A percentile compares a stretch with the other conserved stretches of the same genome.
Conservation (phyloP, 495 filamentous ascomycete genomes). For the Cercophora scortea region DNA sequence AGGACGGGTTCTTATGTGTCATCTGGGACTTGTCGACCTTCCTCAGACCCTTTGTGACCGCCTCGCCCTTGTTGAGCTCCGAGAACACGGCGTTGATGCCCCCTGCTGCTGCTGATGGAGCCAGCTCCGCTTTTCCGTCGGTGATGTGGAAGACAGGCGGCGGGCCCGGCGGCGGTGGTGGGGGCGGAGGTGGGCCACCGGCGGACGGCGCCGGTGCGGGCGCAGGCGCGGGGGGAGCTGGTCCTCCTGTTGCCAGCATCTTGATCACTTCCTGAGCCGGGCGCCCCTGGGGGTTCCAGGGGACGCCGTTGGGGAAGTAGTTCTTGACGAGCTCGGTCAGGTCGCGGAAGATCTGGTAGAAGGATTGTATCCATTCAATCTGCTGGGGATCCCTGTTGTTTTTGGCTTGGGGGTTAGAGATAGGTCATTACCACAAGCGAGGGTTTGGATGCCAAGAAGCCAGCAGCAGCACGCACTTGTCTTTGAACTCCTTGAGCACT, state of each 20-base stretch:
- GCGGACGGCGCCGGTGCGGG: constrained; percentile 32
- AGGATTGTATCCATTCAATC: constrained; percentile 78
- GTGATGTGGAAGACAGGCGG: constrained; percentile 44
- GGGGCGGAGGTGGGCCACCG: constrained; percentile 59
- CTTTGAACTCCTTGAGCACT: constrained; percentile 81
- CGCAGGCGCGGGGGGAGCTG: constrained; percentile 4
- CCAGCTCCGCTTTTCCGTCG: constrained; percentile 26
- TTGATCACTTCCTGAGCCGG: constrained; percentile 63
- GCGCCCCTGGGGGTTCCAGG: constrained; percentile 81
- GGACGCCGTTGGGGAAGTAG: constrained; percentile 68
- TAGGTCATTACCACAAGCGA: not conserved
- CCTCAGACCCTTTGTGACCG: constrained; percentile 75
- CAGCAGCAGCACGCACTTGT: constrained; percentile 65
- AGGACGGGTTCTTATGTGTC: constrained; percentile 97
- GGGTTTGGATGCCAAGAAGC: not conserved
- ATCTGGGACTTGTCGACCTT: constrained; percentile 92
- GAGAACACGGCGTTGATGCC: constrained; percentile 83
- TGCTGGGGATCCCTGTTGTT: constrained; percentile 60
- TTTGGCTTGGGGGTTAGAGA: not conserved
- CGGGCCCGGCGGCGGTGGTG: constrained; percentile 64
- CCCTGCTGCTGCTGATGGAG: constrained; percentile 15
- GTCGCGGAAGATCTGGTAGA: constrained; percentile 77
- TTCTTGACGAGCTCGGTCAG: constrained; percentile 74
- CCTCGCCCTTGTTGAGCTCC: constrained; percentile 79
- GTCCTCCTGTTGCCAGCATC: constrained; percentile 11